Percentiles rank a stretch among this genome's conserved stretches.
Evolutionary conservation across 2,329 filamentous ascomycete genomes (phyloP).

Genomic region (Grosmannia serpens): DNA sequence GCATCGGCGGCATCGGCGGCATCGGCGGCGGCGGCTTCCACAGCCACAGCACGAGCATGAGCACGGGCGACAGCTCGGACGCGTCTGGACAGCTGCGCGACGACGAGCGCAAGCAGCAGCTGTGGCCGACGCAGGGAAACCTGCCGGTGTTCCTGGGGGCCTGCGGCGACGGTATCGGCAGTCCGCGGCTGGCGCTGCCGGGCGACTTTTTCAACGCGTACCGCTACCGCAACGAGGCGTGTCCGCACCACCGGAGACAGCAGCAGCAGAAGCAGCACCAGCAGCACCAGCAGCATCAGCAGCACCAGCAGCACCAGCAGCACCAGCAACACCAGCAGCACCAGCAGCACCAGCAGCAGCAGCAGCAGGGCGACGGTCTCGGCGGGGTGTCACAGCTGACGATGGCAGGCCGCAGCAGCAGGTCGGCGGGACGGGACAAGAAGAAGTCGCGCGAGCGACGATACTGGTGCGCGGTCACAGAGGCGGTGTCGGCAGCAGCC

Average conservation of each 20-base stretch:
- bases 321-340: slow-evolving; percentile 3
- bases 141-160: slow-evolving; percentile 6
- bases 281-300: slow-evolving; percentile 1
- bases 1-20: not conserved
- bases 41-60: not conserved
- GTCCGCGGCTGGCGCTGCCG: slow-evolving; percentile 26
- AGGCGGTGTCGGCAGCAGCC: slow-evolving; percentile 11
- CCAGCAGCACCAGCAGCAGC: not conserved
- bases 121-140: not conserved
- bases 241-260: slow-evolving; percentile 6
- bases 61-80: not conserved
- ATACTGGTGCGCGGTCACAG: slow-evolving; percentile 23
- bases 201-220: slow-evolving; percentile 35
- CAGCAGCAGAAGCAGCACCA: not conserved
- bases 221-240: slow-evolving; percentile 15
- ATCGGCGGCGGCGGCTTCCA: not conserved
- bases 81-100: slow-evolving; percentile 16
- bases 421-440: not conserved
- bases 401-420: slow-evolving; percentile 1
- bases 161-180: slow-evolving; percentile 9
- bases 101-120: slow-evolving; percentile 6
- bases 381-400: not conserved
- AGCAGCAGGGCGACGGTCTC: not conserved
- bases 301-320: slow-evolving; percentile 2
- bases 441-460: slow-evolving; percentile 9